These are phyloP conservation scores for Dictyostelium citrinum DNA, from an alignment of 78 protist species.

Conservation along the genomic window DNA sequence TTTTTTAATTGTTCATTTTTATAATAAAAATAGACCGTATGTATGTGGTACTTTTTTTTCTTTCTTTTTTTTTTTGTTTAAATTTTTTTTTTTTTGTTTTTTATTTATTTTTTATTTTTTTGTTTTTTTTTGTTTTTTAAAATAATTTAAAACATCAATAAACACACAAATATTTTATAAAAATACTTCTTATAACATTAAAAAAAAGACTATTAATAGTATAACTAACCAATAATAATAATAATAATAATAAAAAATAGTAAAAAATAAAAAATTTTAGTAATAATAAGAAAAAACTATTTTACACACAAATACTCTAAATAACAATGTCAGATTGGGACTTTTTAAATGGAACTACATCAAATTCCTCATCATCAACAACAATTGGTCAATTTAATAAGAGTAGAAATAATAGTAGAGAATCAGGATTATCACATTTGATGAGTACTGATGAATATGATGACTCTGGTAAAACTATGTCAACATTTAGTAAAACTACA, in stretches of 20 bases:
- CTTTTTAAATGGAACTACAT: constrained; percentile 10
- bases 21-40: no score
- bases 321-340: constrained; percentile 19
- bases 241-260: no score
- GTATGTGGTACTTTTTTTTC: no score
- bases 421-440: neutral
- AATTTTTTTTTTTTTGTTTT: no score
- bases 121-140: no score
- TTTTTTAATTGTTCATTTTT: no score
- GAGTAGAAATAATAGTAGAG: neutral
- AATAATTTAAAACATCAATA: neutral
- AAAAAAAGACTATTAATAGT: no score
- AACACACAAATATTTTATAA: neutral
- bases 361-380: constrained; percentile 11
- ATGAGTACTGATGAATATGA: neutral
- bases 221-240: no score
- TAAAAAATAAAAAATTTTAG: neutral
- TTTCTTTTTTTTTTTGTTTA: no score
- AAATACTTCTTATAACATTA: neutral
- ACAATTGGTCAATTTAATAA: neutral
- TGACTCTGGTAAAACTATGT: neutral
- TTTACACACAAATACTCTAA: neutral
- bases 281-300: neutral
- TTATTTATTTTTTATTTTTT: no score
- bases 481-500: neutral